Percentiles rank a stretch among this genome's conserved stretches.
Evolutionary conservation across 441 rosid genomes (phyloP).

Genomic region (Heliophila coronopifolia): DNA sequence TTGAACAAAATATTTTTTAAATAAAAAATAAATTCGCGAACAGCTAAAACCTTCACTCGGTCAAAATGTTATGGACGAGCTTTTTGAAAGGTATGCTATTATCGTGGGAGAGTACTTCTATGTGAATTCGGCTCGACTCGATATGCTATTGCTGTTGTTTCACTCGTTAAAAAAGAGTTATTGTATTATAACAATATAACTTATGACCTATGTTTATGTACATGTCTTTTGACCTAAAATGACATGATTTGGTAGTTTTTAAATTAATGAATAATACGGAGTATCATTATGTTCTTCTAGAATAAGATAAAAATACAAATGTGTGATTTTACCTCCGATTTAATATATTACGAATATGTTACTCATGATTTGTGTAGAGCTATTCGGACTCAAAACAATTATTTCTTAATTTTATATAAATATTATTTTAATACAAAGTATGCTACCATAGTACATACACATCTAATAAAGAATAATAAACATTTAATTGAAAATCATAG

Average conservation of each 20-base stretch:
- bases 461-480: too few species aligned
- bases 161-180: slow-evolving; percentile 23
- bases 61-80: slow-evolving; percentile 26
- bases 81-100: slow-evolving; percentile 28
- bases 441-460: too few species aligned
- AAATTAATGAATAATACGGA: neutral
- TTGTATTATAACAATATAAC: neutral
- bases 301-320: neutral
- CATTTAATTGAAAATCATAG: too few species aligned
- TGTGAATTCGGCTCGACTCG: slow-evolving; percentile 14
- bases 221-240: slow-evolving; percentile 19
- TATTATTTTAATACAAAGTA: too few species aligned
- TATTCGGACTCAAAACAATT: too few species aligned
- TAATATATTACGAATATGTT: too few species aligned
- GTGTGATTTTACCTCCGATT: too few species aligned
- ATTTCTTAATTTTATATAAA: too few species aligned
- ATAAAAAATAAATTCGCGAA: too few species aligned
- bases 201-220: neutral
- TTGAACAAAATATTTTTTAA: too few species aligned
- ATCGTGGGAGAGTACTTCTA: slow-evolving; percentile 27
- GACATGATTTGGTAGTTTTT: slow-evolving; percentile 14
- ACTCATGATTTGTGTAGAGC: too few species aligned
- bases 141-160: slow-evolving; percentile 11
- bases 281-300: slow-evolving; percentile 5
- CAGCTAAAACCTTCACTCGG: slow-evolving; percentile 26